These are phyloP conservation scores for Mortierella hygrophila DNA, from an alignment of 192 early-diverging fungal species.

Conservation along the genomic window DNA sequence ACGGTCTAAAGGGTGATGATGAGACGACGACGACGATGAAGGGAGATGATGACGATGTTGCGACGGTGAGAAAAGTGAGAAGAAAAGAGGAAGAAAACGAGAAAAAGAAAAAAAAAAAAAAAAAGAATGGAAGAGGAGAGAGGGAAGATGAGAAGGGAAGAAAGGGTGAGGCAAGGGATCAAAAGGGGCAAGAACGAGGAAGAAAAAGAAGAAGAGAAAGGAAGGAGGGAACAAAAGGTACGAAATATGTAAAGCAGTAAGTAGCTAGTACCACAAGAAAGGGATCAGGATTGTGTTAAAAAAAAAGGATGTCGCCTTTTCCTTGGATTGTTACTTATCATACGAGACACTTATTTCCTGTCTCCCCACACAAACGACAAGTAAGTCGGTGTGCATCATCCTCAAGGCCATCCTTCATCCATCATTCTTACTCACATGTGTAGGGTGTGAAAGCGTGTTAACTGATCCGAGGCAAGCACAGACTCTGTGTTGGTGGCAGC, in stretches of 20 bases:
- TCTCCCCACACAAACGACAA: no score
- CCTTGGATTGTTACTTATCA: no score
- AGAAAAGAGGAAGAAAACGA: neutral
- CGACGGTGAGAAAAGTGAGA: neutral
- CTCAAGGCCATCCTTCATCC: no score
- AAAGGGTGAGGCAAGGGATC: slow-evolving; percentile 16
- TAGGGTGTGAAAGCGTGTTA: neutral
- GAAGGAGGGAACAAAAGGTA: neutral
- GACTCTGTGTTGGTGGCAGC: neutral
- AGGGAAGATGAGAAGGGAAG: neutral
- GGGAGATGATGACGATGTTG: neutral
- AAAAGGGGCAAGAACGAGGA: slow-evolving; percentile 19
- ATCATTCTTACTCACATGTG: neutral
- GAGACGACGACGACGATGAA: neutral
- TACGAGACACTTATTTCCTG: no score
- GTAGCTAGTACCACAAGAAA: no score
- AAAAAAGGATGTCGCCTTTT: no score
- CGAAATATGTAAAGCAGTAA: neutral
- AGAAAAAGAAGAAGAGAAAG: slow-evolving; percentile 12
- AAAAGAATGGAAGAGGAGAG: neutral
- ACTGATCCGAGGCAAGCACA: slow-evolving; percentile 2
- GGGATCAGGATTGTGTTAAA: no score
- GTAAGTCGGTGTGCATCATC: no score
- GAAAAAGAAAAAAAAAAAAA: no score
- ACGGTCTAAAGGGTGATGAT: neutral